These are phyloP conservation scores for Ustilago nuda DNA, from an alignment of 1,284 basidiomycete genomes.

Conservation along the genomic window DNA sequence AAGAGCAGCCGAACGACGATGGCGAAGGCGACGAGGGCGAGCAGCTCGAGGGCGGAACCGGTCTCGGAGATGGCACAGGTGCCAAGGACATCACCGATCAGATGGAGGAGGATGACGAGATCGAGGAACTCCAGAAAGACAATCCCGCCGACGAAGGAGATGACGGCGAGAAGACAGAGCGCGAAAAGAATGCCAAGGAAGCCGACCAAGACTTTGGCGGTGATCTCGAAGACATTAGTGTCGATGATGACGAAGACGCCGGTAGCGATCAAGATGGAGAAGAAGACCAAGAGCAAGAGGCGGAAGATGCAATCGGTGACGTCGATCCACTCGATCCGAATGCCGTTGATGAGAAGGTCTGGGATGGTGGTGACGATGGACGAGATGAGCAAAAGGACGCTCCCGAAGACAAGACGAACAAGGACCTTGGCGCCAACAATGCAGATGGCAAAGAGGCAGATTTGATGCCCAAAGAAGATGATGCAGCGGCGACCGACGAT, in stretches of 20 bases:
- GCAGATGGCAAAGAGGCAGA: slow-evolving; percentile 62
- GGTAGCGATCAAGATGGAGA: slow-evolving; percentile 72
- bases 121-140: slow-evolving; percentile 83
- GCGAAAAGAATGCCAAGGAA: slow-evolving; percentile 74
- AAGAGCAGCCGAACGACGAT: slow-evolving; percentile 52
- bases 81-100: slow-evolving; percentile 72
- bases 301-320: slow-evolving; percentile 86
- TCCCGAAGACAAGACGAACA: slow-evolving; percentile 69
- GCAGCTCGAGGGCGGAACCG: slow-evolving; percentile 65
- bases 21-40: slow-evolving; percentile 57
- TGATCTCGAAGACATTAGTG: slow-evolving; percentile 75
- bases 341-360: slow-evolving; percentile 94
- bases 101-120: slow-evolving; percentile 82
- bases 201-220: slow-evolving; percentile 77
- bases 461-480: slow-evolving; percentile 47
- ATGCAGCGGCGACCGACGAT: slow-evolving; percentile 29
- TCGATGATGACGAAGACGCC: slow-evolving; percentile 74
- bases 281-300: slow-evolving; percentile 73
- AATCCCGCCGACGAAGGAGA: slow-evolving; percentile 76
- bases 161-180: slow-evolving; percentile 69
- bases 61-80: slow-evolving; percentile 66
- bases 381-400: slow-evolving; percentile 71
- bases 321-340: slow-evolving; percentile 87
- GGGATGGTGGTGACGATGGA: slow-evolving; percentile 85
- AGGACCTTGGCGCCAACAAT: slow-evolving; percentile 68